These are phyloP conservation scores for Bathelium albidoporum DNA, from an alignment of 495 filamentous ascomycete species.

Conservation along the genomic window DNA sequence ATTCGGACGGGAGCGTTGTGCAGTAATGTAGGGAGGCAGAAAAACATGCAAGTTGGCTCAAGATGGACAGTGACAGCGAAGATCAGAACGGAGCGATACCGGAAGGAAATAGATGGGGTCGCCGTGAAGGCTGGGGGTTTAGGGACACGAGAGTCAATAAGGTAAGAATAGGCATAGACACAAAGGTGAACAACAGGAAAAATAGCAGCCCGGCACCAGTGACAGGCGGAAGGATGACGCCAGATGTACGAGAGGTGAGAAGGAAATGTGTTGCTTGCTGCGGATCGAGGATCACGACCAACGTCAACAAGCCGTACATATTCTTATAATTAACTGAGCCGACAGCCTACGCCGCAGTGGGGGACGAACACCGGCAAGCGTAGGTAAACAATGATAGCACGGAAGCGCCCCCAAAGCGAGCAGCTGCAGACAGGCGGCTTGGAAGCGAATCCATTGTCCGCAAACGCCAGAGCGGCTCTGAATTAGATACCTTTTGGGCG, in stretches of 20 bases:
- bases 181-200: not conserved
- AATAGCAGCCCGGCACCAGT: not conserved
- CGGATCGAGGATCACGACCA: conserved; percentile 4
- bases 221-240: not conserved
- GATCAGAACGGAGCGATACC: not conserved
- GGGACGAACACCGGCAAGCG: conserved; percentile 1
- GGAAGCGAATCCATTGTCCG: not conserved
- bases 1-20: not conserved
- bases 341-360: conserved; percentile 1
- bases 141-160: conserved; percentile 1
- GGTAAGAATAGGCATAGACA: conserved; percentile 4
- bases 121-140: not conserved
- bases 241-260: not conserved
- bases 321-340: conserved; percentile 5
- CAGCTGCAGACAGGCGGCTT: not conserved
- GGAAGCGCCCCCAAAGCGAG: not conserved
- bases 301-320: conserved; percentile 1
- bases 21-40: not conserved
- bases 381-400: conserved; percentile 4
- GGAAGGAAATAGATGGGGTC: not conserved
- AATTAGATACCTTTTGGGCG: not conserved
- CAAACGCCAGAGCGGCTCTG: conserved; percentile 1
- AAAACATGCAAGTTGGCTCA: conserved; percentile 1
- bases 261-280: conserved; percentile 6
- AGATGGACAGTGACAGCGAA: conserved; percentile 1